A percentile compares a stretch with the other conserved stretches of the same genome.
Evolutionary conservation across 2,329 filamentous ascomycete genomes (phyloP).

Genomic region (Delphinella strobiligena): DNA sequence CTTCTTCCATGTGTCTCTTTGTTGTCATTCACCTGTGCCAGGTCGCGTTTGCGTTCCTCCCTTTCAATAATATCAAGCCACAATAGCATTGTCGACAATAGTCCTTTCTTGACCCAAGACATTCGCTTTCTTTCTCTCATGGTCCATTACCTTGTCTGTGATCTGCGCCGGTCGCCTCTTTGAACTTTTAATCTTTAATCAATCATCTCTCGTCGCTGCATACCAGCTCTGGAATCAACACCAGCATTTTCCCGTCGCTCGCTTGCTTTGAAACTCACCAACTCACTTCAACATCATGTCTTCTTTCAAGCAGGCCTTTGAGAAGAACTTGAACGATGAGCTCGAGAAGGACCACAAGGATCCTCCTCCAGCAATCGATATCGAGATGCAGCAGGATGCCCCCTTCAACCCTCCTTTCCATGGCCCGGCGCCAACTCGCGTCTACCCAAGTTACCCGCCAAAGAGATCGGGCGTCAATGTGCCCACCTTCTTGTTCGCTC

Average conservation of each 20-base stretch:
- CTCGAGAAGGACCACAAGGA: conserved; percentile 15
- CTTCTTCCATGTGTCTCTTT: too few species aligned
- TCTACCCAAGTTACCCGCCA: conserved; percentile 16
- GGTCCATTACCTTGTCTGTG: too few species aligned
- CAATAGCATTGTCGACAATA: too few species aligned
- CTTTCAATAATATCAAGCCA: too few species aligned
- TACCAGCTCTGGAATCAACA: not conserved
- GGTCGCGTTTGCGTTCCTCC: too few species aligned
- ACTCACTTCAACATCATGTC: conserved; percentile 2
- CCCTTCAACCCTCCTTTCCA: conserved; percentile 15
- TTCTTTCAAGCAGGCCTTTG: conserved; percentile 19
- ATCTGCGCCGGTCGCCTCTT: too few species aligned
- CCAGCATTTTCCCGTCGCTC: too few species aligned
- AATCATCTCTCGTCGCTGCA: not conserved
- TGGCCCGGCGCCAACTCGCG: conserved; percentile 11
- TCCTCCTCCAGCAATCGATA: conserved; percentile 12
- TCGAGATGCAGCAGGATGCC: conserved; percentile 13
- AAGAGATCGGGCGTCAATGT: conserved; percentile 20
- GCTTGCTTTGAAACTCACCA: not conserved
- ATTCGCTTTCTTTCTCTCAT: too few species aligned
- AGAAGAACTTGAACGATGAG: conserved; percentile 20
- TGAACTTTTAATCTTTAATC: too few species aligned
- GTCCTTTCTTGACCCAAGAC: too few species aligned
- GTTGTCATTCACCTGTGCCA: too few species aligned
- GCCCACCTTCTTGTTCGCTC: conserved; percentile 20